phyloP scores from a whole-genome alignment of 1,139 yeast species.

The Pichia sp. region DNA sequence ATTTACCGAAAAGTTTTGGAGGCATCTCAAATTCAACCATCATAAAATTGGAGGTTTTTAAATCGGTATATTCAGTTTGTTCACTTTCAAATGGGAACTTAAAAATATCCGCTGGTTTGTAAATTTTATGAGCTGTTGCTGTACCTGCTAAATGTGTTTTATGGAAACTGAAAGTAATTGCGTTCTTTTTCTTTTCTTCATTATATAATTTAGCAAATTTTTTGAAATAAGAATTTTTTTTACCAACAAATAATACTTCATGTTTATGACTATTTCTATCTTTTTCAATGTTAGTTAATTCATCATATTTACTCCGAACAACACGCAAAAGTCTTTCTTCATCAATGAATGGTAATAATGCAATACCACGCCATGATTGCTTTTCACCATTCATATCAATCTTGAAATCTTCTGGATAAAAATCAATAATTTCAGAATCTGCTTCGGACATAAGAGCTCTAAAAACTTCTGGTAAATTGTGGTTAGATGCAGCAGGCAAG shows the following conservation, averaged over 20 bases:
- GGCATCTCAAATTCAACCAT: conserved; percentile 58
- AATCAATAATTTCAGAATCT: conserved; percentile 80
- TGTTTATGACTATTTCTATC: conserved; percentile 62
- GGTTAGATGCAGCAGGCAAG: conserved; percentile 94
- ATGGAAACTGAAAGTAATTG: conserved; percentile 41
- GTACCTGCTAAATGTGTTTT: conserved; percentile 64
- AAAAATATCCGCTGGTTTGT: conserved; percentile 41
- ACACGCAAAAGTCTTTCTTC: conserved; percentile 63
- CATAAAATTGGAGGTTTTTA: conserved; percentile 52
- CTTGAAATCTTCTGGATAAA: conserved; percentile 82
- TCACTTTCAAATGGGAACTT: conserved; percentile 59
- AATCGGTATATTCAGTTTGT: conserved; percentile 42
- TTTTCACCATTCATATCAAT: conserved; percentile 95
- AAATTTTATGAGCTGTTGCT: conserved; percentile 41
- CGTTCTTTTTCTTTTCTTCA: conserved; percentile 14
- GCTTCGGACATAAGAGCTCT: conserved; percentile 77
- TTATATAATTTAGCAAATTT: conserved; percentile 35
- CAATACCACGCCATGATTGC: conserved; percentile 94
- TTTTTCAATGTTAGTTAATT: conserved; percentile 61
- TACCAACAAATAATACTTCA: conserved; percentile 57
- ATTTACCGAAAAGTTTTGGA: conserved; percentile 55
- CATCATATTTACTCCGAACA: conserved; percentile 59
- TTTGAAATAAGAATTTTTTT: conserved; percentile 44
- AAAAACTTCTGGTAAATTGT: conserved; percentile 78
- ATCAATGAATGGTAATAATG: conserved; percentile 84